phyloP scores from a whole-genome alignment of 2,329 filamentous ascomycete species.

The Incumbomyces lentus region DNA sequence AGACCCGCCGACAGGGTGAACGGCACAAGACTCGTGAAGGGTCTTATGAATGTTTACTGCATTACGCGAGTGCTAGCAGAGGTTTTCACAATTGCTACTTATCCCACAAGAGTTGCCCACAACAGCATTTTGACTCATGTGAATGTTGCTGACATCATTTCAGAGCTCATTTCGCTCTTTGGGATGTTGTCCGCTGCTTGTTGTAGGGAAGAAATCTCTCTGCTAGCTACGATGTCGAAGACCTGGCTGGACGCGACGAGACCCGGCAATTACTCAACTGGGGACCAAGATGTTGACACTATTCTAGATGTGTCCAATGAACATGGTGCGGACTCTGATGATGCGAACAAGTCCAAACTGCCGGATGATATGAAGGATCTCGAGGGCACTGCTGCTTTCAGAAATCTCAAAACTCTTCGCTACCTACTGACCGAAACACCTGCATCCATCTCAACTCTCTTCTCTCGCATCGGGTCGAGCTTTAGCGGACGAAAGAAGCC shows the following conservation, averaged over 20 bases:
- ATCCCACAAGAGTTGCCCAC: conserved; percentile 53
- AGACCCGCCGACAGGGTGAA: conserved; percentile 36
- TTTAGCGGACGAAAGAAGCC: conserved; percentile 64
- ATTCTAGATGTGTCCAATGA: conserved; percentile 18
- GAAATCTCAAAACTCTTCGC: conserved; percentile 69
- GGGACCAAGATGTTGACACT: conserved; percentile 33
- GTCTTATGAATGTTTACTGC: conserved; percentile 64
- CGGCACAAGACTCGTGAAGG: conserved; percentile 70
- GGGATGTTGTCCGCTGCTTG: conserved; percentile 69
- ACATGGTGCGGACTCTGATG: conserved; percentile 14
- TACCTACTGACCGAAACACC: conserved; percentile 70
- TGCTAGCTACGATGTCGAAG: conserved; percentile 63
- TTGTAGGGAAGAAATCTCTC: conserved; percentile 71
- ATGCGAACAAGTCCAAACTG: conserved; percentile 19
- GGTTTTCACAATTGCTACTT: conserved; percentile 56
- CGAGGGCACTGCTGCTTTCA: conserved; percentile 40
- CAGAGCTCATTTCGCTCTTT: conserved; percentile 60
- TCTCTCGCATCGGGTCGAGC: conserved; percentile 74
- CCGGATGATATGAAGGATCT: conserved; percentile 25
- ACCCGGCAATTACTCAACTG: conserved; percentile 29
- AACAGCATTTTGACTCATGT: conserved; percentile 59
- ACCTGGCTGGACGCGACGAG: conserved; percentile 40
- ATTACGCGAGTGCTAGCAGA: conserved; percentile 65
- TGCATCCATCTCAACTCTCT: conserved; percentile 69
- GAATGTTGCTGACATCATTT: conserved; percentile 78